Evolutionary conservation across 768 basidiomycete genomes (phyloP).

Genomic region (Suillus variegatus): DNA sequence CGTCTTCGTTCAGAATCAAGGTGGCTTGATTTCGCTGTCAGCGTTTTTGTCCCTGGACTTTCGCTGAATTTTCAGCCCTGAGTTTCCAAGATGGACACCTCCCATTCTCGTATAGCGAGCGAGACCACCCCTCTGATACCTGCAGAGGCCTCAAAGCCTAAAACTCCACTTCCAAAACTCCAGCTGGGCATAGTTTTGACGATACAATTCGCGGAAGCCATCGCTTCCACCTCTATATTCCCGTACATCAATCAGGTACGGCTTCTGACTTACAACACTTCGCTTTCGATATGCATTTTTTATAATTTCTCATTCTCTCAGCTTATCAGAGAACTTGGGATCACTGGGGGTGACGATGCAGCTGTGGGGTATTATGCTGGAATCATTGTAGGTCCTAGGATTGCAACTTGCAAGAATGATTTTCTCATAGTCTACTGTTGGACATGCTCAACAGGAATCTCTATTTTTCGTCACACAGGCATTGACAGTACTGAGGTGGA

Average conservation of each 20-base stretch:
- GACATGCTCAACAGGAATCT: constrained; percentile 46
- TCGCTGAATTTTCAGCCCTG: background rate
- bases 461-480: constrained; percentile 63
- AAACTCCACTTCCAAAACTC: constrained; percentile 44
- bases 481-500: constrained; percentile 62
- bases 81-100: background rate
- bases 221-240: constrained; percentile 46
- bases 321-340: constrained; percentile 61
- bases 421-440: background rate
- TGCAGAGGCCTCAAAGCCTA: constrained; percentile 15
- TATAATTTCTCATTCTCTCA: constrained; percentile 21
- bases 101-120: background rate
- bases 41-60: background rate
- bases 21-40: too few species aligned
- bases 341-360: constrained; percentile 62
- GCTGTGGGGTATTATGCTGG: constrained; percentile 73
- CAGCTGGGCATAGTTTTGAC: constrained; percentile 47
- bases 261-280: background rate
- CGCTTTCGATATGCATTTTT: background rate
- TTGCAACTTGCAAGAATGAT: background rate
- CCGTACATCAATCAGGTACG: constrained; percentile 53
- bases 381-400: constrained; percentile 43
- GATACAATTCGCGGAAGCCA: constrained; percentile 47
- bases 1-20: too few species aligned
- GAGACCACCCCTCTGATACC: background rate